Percentiles rank a stretch among this genome's conserved stretches.
Conservation (phyloP, 1,139 yeast species). For the Kurtzmaniella quercitrusa region DNA sequence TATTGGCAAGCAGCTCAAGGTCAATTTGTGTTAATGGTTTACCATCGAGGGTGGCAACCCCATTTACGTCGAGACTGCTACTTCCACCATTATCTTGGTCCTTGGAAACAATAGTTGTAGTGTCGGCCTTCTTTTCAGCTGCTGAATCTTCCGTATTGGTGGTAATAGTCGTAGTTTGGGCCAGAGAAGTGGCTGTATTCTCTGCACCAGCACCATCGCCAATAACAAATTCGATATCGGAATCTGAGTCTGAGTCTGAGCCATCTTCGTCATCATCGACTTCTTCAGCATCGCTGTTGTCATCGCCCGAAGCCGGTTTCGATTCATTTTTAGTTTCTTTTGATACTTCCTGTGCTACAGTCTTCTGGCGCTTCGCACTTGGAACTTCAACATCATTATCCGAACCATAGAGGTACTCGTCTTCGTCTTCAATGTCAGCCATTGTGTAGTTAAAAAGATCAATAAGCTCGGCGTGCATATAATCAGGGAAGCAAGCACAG, state of each 20-base stretch:
- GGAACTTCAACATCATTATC: slow-evolving; percentile 47
- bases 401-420: slow-evolving; percentile 79
- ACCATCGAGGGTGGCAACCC: slow-evolving; percentile 78
- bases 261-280: slow-evolving; percentile 36
- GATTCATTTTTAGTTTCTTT: slow-evolving; percentile 19
- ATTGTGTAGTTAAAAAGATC: slow-evolving; percentile 11
- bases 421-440: slow-evolving; percentile 62
- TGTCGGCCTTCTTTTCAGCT: slow-evolving; percentile 14
- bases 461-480: not conserved
- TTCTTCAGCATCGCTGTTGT: slow-evolving; percentile 23
- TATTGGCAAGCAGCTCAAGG: slow-evolving; percentile 77
- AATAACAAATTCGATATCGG: slow-evolving; percentile 44
- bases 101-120: slow-evolving; percentile 32
- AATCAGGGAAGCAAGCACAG: not conserved
- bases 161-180: slow-evolving; percentile 13
- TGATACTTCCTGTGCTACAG: slow-evolving; percentile 12
- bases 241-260: slow-evolving; percentile 37
- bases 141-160: slow-evolving; percentile 37
- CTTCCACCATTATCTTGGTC: slow-evolving; percentile 29
- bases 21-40: slow-evolving; percentile 81
- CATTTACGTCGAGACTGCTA: slow-evolving; percentile 58
- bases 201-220: slow-evolving; percentile 27
- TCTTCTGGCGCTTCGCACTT: slow-evolving; percentile 17
- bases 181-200: slow-evolving; percentile 18
- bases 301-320: slow-evolving; percentile 25